Percentiles rank a stretch among this genome's conserved stretches.
phyloP scores from a whole-genome alignment of 2,329 filamentous ascomycete genomes.

The Stemphylium beticola region DNA sequence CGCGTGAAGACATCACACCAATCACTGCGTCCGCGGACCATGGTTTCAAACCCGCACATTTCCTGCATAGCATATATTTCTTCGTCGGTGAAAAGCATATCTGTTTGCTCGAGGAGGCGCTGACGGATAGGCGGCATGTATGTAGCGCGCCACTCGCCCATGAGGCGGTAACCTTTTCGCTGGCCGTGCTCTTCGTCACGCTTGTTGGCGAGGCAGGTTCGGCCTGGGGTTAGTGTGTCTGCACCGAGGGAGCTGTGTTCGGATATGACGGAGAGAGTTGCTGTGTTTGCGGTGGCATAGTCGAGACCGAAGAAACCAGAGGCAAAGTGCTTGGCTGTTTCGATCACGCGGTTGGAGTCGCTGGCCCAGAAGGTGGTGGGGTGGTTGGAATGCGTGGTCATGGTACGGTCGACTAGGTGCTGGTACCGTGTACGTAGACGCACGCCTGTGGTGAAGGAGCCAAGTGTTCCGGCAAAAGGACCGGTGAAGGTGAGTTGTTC shows the following conservation, averaged over 20 bases:
- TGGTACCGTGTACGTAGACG: slow-evolving; percentile 61
- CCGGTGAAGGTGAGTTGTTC: slow-evolving; percentile 63
- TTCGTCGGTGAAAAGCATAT: slow-evolving; percentile 51
- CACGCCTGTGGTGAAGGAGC: slow-evolving; percentile 61
- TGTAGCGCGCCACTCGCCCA: slow-evolving; percentile 54
- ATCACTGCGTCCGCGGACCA: slow-evolving; percentile 58
- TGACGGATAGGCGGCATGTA: slow-evolving; percentile 57
- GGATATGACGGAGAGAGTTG: slow-evolving; percentile 57
- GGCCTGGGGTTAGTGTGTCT: slow-evolving; percentile 63
- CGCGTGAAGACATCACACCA: slow-evolving; percentile 64
- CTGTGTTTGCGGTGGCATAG: slow-evolving; percentile 48
- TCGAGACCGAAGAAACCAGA: slow-evolving; percentile 62
- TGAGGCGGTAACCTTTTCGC: slow-evolving; percentile 57
- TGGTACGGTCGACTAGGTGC: slow-evolving; percentile 49
- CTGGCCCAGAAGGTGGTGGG: slow-evolving; percentile 59
- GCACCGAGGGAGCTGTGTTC: slow-evolving; percentile 58
- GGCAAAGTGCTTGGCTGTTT: slow-evolving; percentile 63
- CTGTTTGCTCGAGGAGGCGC: slow-evolving; percentile 53
- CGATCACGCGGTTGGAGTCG: slow-evolving; percentile 60
- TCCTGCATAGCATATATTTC: slow-evolving; percentile 67
- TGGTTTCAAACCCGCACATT: slow-evolving; percentile 65
- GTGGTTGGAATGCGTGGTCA: slow-evolving; percentile 11
- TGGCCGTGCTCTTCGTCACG: slow-evolving; percentile 53
- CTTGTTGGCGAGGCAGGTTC: slow-evolving; percentile 52
- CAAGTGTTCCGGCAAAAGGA: slow-evolving; percentile 62